Evolutionary conservation across 768 basidiomycete genomes (phyloP).

Genomic region (Coprinopsis marcescibilis): DNA sequence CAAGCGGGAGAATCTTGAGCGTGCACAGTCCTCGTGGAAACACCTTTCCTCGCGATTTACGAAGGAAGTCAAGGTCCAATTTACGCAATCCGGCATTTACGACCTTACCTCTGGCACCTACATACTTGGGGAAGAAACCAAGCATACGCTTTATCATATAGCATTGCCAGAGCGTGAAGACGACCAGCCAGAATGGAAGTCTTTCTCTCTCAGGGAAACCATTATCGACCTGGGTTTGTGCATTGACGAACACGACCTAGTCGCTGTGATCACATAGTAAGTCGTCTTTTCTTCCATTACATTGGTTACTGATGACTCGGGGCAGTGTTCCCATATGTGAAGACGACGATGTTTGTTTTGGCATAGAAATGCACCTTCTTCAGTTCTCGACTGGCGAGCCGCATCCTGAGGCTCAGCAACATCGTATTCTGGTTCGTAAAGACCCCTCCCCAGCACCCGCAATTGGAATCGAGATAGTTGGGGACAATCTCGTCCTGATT

Average conservation of each 20-base stretch:
- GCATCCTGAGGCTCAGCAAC: slow-evolving; percentile 29
- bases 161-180: slow-evolving; percentile 23
- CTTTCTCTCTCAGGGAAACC: slow-evolving; percentile 20
- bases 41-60: slow-evolving; percentile 20
- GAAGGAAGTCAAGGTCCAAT: slow-evolving; percentile 20
- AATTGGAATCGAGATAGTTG: slow-evolving; percentile 42
- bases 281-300: slow-evolving; percentile 12
- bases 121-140: slow-evolving; percentile 27
- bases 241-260: slow-evolving; percentile 39
- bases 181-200: slow-evolving; percentile 24
- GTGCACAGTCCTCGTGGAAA: slow-evolving; percentile 27
- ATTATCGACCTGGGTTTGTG: slow-evolving; percentile 40
- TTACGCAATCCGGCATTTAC: slow-evolving; percentile 32
- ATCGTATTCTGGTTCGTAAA: slow-evolving; percentile 24
- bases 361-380: slow-evolving; percentile 9
- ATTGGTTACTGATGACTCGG: neutral
- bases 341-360: neutral
- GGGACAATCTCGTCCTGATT: slow-evolving; percentile 36
- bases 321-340: neutral
- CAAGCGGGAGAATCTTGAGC: slow-evolving; percentile 21
- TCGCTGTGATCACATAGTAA: slow-evolving; percentile 35
- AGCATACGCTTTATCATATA: slow-evolving; percentile 26
- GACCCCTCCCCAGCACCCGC: slow-evolving; percentile 21
- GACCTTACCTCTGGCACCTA: slow-evolving; percentile 38
- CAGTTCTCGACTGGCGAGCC: slow-evolving; percentile 31